Base-by-base conservation (phyloP, 2,329 filamentous ascomycete genomes). In the Fonsecaea erecta region DNA sequence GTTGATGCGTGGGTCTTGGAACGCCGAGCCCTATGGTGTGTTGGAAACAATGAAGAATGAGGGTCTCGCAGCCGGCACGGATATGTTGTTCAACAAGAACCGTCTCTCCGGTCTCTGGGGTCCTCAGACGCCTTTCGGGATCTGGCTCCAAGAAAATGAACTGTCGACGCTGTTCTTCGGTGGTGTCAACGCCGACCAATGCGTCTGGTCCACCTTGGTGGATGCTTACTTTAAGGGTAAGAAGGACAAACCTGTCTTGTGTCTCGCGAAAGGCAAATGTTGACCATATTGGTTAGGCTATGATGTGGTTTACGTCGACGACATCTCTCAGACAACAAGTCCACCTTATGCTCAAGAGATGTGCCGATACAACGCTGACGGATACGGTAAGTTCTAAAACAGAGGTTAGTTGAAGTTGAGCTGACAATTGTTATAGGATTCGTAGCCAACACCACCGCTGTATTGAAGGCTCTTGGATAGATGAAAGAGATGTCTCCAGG, bases 141-240 rank as follows among this genome's bases (percentile, higher is more conserved):
- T 74, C 46, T 79, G 76, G 43, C 71, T 86, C 62, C 70, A 77
- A 58, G 63, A 74, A 53, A 68, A 77, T 56, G 75, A 76, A 0
- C 78, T 79, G 63, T 79, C 68, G 43, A 86, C 83, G 14, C 72
- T 87, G 48, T 71, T 88, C 24, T 86, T 87, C 68, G 76, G 82
- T 0, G 85, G 85, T 0, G 85, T 86, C n/a, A 87, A 87, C 71
- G 86, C 85, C 4, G 85, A 88, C 74, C 85, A 87, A 72, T 87
- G 85, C 71, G 85, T 87, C 16, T 77, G 82, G 43, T 83, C 83
- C 0, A 86, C 84, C 5, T 74, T 86, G 62, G 76, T 78, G 54
- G 84, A 88, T 74, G 83, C 81, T 2, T 85, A 83, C 70, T 83
- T 79, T 70, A 80, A 79, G 63, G 85, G 85, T 0, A 52, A 52